phyloP scores from a whole-genome alignment of 2,329 filamentous ascomycete species.

The Aspergillus piperis region DNA sequence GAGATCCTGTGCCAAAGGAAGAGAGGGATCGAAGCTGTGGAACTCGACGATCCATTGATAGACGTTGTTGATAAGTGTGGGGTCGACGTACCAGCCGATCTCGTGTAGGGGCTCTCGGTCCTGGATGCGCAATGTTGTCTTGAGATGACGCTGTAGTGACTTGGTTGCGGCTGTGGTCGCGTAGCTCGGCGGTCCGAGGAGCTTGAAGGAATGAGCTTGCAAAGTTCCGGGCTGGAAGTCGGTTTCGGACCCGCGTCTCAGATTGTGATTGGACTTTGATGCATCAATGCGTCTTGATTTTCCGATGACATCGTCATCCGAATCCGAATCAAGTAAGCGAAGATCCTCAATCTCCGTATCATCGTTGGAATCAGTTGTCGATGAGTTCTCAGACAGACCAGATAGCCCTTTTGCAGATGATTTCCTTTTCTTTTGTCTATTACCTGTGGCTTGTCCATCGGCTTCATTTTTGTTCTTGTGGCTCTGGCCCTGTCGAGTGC shows the following conservation, averaged over 20 bases:
- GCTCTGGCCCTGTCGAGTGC: conserved; percentile 42
- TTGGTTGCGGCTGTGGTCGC: conserved; percentile 64
- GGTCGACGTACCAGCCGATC: conserved; percentile 82
- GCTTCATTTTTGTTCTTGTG: conserved; percentile 8
- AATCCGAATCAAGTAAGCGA: conserved; percentile 41
- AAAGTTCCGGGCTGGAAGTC: conserved; percentile 70
- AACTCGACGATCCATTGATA: conserved; percentile 93
- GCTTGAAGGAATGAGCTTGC: conserved; percentile 61
- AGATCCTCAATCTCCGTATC: conserved; percentile 53
- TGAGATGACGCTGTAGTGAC: conserved; percentile 65
- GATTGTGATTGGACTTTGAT: conserved; percentile 1
- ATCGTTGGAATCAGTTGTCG: conserved; percentile 47
- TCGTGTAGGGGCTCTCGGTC: conserved; percentile 60
- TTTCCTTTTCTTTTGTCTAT: background rate
- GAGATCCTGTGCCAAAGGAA: conserved; percentile 77
- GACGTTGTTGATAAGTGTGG: conserved; percentile 66
- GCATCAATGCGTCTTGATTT: background rate
- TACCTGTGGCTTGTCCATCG: background rate
- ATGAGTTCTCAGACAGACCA: background rate
- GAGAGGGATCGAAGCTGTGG: conserved; percentile 71
- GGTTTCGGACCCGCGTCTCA: conserved; percentile 38
- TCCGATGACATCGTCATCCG: conserved; percentile 21
- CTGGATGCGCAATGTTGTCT: conserved; percentile 65
- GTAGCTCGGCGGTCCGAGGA: conserved; percentile 66
- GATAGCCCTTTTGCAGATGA: background rate